Percentiles rank a stretch among this genome's conserved stretches.
Conservation (phyloP, 2,329 filamentous ascomycete genomes). For the Colletotrichum filicis region DNA sequence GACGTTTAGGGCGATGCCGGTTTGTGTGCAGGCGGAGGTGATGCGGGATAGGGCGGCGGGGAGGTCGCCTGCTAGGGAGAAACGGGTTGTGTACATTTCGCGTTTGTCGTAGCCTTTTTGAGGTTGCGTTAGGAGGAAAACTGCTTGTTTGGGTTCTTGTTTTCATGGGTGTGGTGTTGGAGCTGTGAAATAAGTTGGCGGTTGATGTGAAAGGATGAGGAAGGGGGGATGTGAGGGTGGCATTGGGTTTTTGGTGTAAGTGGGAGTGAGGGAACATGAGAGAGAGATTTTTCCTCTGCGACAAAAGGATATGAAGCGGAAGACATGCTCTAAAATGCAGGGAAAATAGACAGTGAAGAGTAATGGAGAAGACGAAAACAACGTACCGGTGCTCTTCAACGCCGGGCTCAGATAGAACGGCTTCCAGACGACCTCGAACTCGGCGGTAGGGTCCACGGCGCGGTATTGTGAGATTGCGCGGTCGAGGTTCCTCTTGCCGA, state of each 20-base stretch:
- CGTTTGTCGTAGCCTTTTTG: slow-evolving; percentile 48
- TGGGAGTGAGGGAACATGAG: neutral
- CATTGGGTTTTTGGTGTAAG: too few relatives aligned
- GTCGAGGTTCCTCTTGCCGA: slow-evolving; percentile 59
- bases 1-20: slow-evolving; percentile 51
- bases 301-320: too few relatives aligned
- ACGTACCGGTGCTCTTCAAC: slow-evolving; percentile 42
- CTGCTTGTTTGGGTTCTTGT: neutral
- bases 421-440: slow-evolving; percentile 59
- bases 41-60: slow-evolving; percentile 45
- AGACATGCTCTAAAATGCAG: too few relatives aligned
- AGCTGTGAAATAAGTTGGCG: neutral
- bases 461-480: slow-evolving; percentile 55
- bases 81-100: slow-evolving; percentile 45
- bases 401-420: slow-evolving; percentile 58
- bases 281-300: too few relatives aligned
- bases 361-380: neutral
- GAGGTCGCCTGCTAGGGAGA: slow-evolving; percentile 34
- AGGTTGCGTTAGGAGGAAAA: neutral
- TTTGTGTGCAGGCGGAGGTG: slow-evolving; percentile 43
- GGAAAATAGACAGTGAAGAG: too few relatives aligned
- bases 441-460: slow-evolving; percentile 51
- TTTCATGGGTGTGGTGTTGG: neutral
- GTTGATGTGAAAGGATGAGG: neutral
- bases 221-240: neutral